Evolutionary conservation across 202 grass and related monocot genomes (phyloP).

Genomic region (Eragrostis tef): DNA sequence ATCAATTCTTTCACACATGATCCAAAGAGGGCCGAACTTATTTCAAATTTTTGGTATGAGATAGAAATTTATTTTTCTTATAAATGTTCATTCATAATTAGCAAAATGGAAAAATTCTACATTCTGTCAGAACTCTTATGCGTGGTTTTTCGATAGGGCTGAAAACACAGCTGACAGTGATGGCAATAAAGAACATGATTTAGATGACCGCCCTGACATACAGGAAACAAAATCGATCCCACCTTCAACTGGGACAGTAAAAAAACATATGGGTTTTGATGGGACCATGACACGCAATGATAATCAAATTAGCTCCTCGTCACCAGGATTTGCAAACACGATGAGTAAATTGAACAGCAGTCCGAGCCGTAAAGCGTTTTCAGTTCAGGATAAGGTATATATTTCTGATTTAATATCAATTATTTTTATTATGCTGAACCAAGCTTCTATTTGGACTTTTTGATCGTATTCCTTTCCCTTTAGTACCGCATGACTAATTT

Average conservation of each 20-base stretch:
- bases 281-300: conserved; percentile 51
- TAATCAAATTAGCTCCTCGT: conserved; percentile 39
- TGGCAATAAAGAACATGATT: conserved; percentile 66
- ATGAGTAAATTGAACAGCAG: conserved; percentile 57
- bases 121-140: conserved; percentile 29
- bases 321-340: conserved; percentile 41
- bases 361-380: conserved; percentile 86
- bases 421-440: conserved; percentile 29
- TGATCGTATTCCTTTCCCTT: not conserved
- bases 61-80: conserved; percentile 19
- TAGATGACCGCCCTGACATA: conserved; percentile 48
- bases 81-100: conserved; percentile 25
- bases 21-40: conserved; percentile 63
- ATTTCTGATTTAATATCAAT: conserved; percentile 21
- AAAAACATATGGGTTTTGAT: conserved; percentile 48
- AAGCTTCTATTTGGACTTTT: not conserved
- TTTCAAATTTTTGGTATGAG: conserved; percentile 68
- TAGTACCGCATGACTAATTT: conserved; percentile 26
- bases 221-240: conserved; percentile 48
- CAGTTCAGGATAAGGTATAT: conserved; percentile 95
- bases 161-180: conserved; percentile 65
- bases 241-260: conserved; percentile 50
- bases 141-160: conserved; percentile 51
- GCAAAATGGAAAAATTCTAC: not conserved
- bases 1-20: conserved; percentile 94